Base-by-base conservation (phyloP, 2,329 filamentous ascomycete genomes). In the Xylaria sp. region DNA sequence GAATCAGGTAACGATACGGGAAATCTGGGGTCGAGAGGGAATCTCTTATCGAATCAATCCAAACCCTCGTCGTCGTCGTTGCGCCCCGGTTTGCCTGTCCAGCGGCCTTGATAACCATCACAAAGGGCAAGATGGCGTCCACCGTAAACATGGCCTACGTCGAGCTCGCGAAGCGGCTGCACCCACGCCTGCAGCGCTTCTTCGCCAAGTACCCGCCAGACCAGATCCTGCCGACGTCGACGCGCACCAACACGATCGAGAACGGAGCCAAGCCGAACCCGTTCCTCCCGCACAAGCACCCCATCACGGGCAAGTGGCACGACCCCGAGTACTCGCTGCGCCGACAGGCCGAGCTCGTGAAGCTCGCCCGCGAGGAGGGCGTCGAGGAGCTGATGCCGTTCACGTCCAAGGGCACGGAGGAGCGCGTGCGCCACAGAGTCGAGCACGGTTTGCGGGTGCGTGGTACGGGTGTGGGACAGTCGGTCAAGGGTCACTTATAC, bases 401-500 rank as follows among this genome's bases (percentile, higher is more conserved):
- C 67, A 89, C 88, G 9, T 79, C 79, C 60, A 96, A 96, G 83
- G 86, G 86, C 68, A 88, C 87, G 1, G 88, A 86, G 67, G 82
- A 84, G 72, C 86, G 81, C 74, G 82, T 92, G 70, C 81, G 84
- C 69, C 83, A 86, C 73, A 80, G 90, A 59, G 84, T 91, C 60
- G 89, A 95, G 79, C 82, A 88, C 65, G 93, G 92, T 54, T 73
- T 96, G 74, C 82, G 87, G 63, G 89, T 97, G 60, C 93, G 92
- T 83, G 93, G 93, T 69, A 97, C 93, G 1, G 93, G 94, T 80
- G 86, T 91, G 67, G 93, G 92, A 59, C 87, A 97, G 77, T 87
- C 83, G 76, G 93, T 97, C 74, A 99, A 97, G 88, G 94, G 94
- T 75, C 93, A 97, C 76, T 82, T 86, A 69, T 90, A 92, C 85